A percentile compares a stretch with the other conserved stretches of the same genome.
These are phyloP conservation scores for Scheffersomyces segobiensis DNA, from an alignment of 1,139 yeast species.

Conservation along the genomic window DNA sequence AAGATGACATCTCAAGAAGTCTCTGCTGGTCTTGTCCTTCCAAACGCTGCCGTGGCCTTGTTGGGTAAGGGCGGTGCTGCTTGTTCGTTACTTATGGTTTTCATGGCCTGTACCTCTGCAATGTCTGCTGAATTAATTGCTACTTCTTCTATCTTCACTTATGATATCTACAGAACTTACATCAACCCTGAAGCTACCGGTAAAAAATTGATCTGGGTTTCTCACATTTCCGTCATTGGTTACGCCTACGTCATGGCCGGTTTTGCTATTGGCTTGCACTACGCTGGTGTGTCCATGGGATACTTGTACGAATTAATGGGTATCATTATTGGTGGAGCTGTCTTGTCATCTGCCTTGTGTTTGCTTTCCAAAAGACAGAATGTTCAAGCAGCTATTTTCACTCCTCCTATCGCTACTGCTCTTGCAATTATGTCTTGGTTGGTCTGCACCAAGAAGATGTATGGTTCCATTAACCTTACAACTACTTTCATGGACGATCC, in stretches of 20 bases:
- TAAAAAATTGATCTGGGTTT: constrained; percentile 62
- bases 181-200: constrained; percentile 78
- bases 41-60: constrained; percentile 82
- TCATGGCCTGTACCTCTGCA: constrained; percentile 81
- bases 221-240: constrained; percentile 64
- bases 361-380: constrained; percentile 71
- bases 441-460: constrained; percentile 54
- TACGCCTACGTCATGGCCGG: constrained; percentile 78
- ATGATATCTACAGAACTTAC: constrained; percentile 80
- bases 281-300: constrained; percentile 85
- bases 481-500: constrained; percentile 77
- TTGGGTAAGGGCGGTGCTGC: constrained; percentile 88
- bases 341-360: constrained; percentile 72
- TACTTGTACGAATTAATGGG: constrained; percentile 87
- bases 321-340: constrained; percentile 82
- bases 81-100: constrained; percentile 71
- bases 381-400: constrained; percentile 54
- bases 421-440: constrained; percentile 70
- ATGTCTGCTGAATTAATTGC: constrained; percentile 89
- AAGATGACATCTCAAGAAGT: constrained; percentile 67
- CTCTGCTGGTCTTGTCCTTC: constrained; percentile 77
- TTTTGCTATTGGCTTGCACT: constrained; percentile 76
- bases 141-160: constrained; percentile 80
- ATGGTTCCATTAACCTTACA: constrained; percentile 55
- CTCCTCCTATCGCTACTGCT: constrained; percentile 64